Percentiles rank a stretch among this genome's conserved stretches.
Evolutionary conservation across 805 yeast genomes (phyloP).

Genomic region (Suhomyces emberorum): DNA sequence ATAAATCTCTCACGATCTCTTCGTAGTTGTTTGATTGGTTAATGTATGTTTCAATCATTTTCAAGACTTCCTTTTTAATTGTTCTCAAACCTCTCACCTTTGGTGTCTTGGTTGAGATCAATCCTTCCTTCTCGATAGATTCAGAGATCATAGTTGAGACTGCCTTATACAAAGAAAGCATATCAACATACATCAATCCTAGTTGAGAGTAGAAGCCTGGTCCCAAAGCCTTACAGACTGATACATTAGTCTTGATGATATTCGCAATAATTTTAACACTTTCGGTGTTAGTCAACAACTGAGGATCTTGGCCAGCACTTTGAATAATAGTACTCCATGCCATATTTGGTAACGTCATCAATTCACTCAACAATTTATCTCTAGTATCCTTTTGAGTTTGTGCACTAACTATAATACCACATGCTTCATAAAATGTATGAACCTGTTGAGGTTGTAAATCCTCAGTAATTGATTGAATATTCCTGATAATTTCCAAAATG

Average conservation of each 20-base stretch:
- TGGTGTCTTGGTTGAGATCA: conserved; percentile 91
- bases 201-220: conserved; percentile 87
- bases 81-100: conserved; percentile 94
- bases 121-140: conserved; percentile 74
- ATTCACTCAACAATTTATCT: conserved; percentile 66
- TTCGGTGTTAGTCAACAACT: conserved; percentile 70
- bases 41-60: conserved; percentile 83
- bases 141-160: conserved; percentile 83
- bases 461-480: conserved; percentile 80
- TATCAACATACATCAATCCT: conserved; percentile 79
- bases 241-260: conserved; percentile 90
- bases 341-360: conserved; percentile 88
- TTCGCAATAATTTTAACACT: conserved; percentile 91
- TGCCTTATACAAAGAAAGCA: conserved; percentile 85
- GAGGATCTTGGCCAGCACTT: conserved; percentile 81
- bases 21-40: conserved; percentile 82
- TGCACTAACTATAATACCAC: conserved; percentile 89
- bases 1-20: conserved; percentile 77
- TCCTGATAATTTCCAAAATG: conserved; percentile 81
- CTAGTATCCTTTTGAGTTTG: conserved; percentile 69
- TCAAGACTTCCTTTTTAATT: conserved; percentile 89
- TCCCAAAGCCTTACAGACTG: conserved; percentile 93
- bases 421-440: conserved; percentile 96
- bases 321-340: conserved; percentile 92
- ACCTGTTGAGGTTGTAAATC: conserved; percentile 97